Conservation (phyloP, 768 basidiomycete genomes). For the Russula compacta region DNA sequence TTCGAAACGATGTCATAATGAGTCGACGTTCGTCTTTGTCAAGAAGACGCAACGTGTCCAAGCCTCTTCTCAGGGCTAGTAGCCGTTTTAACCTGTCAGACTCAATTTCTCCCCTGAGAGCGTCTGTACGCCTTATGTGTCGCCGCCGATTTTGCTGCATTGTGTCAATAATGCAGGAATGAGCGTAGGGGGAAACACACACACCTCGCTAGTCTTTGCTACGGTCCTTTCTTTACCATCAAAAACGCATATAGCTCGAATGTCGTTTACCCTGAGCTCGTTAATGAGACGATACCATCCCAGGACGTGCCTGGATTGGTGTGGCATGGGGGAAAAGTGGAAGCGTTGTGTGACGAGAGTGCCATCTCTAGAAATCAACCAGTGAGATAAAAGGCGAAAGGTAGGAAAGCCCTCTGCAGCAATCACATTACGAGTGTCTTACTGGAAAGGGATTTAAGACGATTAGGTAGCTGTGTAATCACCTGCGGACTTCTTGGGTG, state of each 20-base stretch:
- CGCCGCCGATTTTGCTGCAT: constrained; percentile 49
- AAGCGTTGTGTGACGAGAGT: constrained; percentile 79
- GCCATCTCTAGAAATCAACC: constrained; percentile 49
- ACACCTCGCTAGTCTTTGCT: constrained; percentile 72
- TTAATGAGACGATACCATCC: constrained; percentile 67
- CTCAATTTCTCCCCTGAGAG: constrained; percentile 50
- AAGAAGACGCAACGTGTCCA: constrained; percentile 21
- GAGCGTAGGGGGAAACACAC: constrained; percentile 13
- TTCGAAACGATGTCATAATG: constrained; percentile 28
- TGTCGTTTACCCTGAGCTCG: constrained; percentile 48
- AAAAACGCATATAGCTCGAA: constrained; percentile 68
- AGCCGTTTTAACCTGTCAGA: constrained; percentile 48
- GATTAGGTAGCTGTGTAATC: constrained; percentile 51
- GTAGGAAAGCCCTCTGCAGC: not conserved
- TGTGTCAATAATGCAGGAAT: not conserved
- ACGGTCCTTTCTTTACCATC: constrained; percentile 58
- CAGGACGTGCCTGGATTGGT: constrained; percentile 59
- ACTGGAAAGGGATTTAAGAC: constrained; percentile 50
- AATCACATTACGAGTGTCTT: constrained; percentile 69
- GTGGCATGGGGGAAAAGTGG: constrained; percentile 59
- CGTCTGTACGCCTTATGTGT: constrained; percentile 38
- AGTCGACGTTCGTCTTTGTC: constrained; percentile 21
- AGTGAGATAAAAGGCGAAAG: not conserved
- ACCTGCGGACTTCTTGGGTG: constrained; percentile 47
- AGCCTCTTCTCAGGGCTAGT: constrained; percentile 24